phyloP scores from a whole-genome alignment of 1,284 basidiomycete genomes.

The Moniliella sp. region DNA sequence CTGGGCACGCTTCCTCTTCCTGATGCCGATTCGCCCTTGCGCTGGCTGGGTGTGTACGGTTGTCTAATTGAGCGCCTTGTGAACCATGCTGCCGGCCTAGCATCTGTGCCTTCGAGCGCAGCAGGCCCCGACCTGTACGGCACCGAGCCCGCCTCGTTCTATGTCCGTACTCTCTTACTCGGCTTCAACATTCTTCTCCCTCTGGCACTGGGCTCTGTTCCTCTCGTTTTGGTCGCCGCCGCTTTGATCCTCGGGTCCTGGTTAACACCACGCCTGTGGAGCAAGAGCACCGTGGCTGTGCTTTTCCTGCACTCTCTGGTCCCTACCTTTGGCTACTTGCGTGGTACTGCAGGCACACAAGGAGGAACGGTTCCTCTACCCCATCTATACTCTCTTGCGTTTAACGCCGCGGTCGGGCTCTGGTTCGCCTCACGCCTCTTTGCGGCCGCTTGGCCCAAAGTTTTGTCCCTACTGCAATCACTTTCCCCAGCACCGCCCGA shows the following conservation, averaged over 20 bases:
- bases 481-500: too few relatives aligned
- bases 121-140: slow-evolving; percentile 74
- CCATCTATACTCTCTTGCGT: slow-evolving; percentile 74
- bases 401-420: slow-evolving; percentile 64
- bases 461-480: too few relatives aligned
- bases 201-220: slow-evolving; percentile 43
- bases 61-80: too few relatives aligned
- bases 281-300: slow-evolving; percentile 35
- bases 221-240: slow-evolving; percentile 56
- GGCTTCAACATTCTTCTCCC: slow-evolving; percentile 76
- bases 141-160: slow-evolving; percentile 51
- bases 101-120: too few relatives aligned
- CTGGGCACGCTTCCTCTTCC: too few relatives aligned
- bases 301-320: too few relatives aligned
- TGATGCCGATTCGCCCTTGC: too few relatives aligned
- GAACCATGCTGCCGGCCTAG: too few relatives aligned
- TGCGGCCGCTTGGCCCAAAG: too few relatives aligned
- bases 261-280: slow-evolving; percentile 60
- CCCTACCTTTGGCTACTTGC: slow-evolving; percentile 70
- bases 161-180: slow-evolving; percentile 43
- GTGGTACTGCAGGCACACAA: slow-evolving; percentile 71
- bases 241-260: too few relatives aligned
- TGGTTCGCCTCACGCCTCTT: too few relatives aligned
- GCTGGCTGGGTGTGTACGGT: too few relatives aligned
- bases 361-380: slow-evolving; percentile 94